Evolutionary conservation across 1,284 basidiomycete species (phyloP).

Genomic region (Rhodotorula sp.): DNA sequence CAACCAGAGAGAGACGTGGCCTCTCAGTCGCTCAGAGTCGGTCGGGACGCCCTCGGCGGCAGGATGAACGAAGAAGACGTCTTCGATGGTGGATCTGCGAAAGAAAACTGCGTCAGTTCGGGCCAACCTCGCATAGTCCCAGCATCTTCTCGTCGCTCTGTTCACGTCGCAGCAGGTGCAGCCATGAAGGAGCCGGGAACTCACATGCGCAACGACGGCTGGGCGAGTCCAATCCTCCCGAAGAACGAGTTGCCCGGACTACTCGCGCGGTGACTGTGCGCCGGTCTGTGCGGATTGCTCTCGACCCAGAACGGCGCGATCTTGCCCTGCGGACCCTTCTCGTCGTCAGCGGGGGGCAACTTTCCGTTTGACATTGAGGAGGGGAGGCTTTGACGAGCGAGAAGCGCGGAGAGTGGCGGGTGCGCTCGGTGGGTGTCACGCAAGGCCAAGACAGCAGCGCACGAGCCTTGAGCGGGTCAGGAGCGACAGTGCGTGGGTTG

Average conservation of each 20-base stretch:
- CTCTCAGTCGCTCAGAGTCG: slow-evolving; percentile 21
- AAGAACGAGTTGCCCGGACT: slow-evolving; percentile 5
- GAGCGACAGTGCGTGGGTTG: too few species aligned
- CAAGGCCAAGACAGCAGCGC: too few species aligned
- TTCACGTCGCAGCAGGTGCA: not conserved
- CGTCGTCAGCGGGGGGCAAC: too few species aligned
- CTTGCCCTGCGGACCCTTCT: too few species aligned
- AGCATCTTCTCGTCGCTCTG: not conserved
- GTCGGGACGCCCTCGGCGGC: slow-evolving; percentile 12
- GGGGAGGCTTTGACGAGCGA: too few species aligned
- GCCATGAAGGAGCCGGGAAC: not conserved
- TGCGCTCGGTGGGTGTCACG: too few species aligned
- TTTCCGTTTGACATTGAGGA: too few species aligned
- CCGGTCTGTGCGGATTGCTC: not conserved
- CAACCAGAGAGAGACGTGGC: slow-evolving; percentile 18
- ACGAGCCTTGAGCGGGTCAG: too few species aligned
- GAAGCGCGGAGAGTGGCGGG: too few species aligned
- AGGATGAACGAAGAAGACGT: slow-evolving; percentile 32
- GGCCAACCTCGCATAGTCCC: too few species aligned
- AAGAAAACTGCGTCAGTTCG: not conserved
- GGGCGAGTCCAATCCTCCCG: slow-evolving; percentile 20
- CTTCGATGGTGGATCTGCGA: slow-evolving; percentile 16
- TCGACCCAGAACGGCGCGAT: too few species aligned
- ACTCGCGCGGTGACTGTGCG: too few species aligned
- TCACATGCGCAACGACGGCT: slow-evolving; percentile 15